phyloP scores from a whole-genome alignment of 805 yeast species.

The Pichia rugopelliculosa region DNA sequence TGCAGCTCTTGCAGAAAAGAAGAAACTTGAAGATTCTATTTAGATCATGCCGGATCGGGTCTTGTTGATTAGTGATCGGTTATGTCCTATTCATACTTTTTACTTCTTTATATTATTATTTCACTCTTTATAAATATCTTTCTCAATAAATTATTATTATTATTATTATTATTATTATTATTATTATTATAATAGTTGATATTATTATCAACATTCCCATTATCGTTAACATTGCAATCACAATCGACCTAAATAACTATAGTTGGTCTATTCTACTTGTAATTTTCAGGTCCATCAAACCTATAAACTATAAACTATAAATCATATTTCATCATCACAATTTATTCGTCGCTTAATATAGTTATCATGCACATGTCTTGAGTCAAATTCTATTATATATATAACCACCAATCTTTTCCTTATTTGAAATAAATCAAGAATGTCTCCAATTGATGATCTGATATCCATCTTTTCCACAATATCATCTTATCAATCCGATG shows the following conservation, averaged over 20 bases:
- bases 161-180: background rate
- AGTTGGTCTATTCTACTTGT: too few relatives aligned
- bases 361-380: too few relatives aligned
- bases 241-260: too few relatives aligned
- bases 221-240: background rate
- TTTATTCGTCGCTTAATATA: too few relatives aligned
- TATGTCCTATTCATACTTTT: background rate
- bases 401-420: too few relatives aligned
- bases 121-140: background rate
- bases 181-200: too few relatives aligned
- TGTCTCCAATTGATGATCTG: conserved; percentile 5
- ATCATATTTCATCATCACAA: too few relatives aligned
- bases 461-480: background rate
- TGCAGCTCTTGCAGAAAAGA: conserved; percentile 66
- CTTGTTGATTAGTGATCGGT: background rate
- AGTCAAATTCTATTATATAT: too few relatives aligned
- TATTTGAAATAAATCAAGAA: background rate
- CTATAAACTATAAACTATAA: too few relatives aligned
- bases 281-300: too few relatives aligned
- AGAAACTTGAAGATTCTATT: conserved; percentile 47
- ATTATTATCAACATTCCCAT: background rate
- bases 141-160: background rate
- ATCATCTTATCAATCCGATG: background rate
- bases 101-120: background rate
- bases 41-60: too few relatives aligned